Percentiles rank a stretch among this genome's conserved stretches.
Evolutionary conservation across 208 protist genomes (phyloP).

Genomic region (Leishmania aethiopica): DNA sequence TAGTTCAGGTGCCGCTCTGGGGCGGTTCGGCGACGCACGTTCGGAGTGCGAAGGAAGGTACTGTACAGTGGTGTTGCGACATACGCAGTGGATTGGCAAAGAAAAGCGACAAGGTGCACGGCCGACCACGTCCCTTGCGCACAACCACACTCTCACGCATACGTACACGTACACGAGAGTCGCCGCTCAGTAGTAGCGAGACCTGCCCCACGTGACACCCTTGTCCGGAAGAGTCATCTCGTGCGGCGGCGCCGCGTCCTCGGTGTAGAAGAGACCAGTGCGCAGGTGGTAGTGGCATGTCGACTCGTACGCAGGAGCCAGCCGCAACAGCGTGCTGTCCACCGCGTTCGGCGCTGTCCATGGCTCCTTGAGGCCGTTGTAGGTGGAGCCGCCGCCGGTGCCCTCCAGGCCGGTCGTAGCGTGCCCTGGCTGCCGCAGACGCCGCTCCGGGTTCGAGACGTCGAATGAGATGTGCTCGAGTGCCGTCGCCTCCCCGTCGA

Average conservation of each 20-base stretch:
- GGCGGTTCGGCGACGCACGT: background rate
- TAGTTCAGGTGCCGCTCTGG: background rate
- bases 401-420: conserved; percentile 41
- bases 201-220: conserved; percentile 66
- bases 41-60: background rate
- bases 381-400: conserved; percentile 59
- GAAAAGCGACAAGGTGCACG: background rate
- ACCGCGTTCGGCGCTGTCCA: conserved; percentile 62
- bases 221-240: conserved; percentile 68
- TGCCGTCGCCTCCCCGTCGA: conserved; percentile 54
- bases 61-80: background rate
- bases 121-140: background rate
- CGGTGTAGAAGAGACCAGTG: conserved; percentile 73
- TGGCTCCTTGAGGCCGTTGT: conserved; percentile 49
- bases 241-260: conserved; percentile 66
- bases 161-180: background rate
- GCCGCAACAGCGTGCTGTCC: conserved; percentile 75
- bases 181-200: conserved; percentile 46
- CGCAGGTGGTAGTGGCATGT: conserved; percentile 81
- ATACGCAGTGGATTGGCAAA: background rate
- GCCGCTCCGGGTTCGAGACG: conserved; percentile 61
- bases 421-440: conserved; percentile 62
- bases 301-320: conserved; percentile 72
- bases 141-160: background rate
- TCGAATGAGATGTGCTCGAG: conserved; percentile 45